Evolutionary conservation across 352 stramenopile genomes (phyloP), one percentile per base, ranked within the genome.

Genomic region (Achlya hypogyna): DNA sequence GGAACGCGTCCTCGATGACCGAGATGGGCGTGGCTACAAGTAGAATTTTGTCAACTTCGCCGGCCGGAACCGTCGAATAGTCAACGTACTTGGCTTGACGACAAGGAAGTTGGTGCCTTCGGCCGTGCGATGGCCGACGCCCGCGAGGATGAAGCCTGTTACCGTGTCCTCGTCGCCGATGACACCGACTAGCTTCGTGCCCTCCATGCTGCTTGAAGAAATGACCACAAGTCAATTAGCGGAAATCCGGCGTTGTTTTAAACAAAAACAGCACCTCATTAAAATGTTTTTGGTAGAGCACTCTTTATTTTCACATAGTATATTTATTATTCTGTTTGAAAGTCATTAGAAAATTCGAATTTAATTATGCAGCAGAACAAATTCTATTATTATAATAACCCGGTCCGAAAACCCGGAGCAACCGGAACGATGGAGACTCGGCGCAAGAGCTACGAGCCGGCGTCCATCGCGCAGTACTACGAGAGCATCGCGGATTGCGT

Each of bases 41-140:
- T n/a, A 16, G 5, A n/a, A 34, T 43, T 56, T 56, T n/a, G n/a
- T 52, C 27, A 58, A 14, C 22, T 22, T 5, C 20, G 49, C 27
- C 22, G 51, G 40, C 27, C n/a, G n/a, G n/a, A n/a, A n/a, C n/a
- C n/a, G n/a, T n/a, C n/a, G n/a, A n/a, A n/a, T n/a, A n/a, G n/a
- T n/a, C 43, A 68, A 87, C 69, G 78, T 83, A 88, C 96, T 88
- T 14, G 84, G 78, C 71, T 98, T 98, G 47, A 99, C 96, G 62
- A 98, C 95, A 34, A 99, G 86, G 71, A 98, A 99, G 81, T 99
- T 99, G 65, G 86, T 93, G 35, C 88, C 91, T 65, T 98, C 81
- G 38, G 93, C 87, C 38, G 92, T 98, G 66, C 96, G 86, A 73
- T 99, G 95, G 51, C 96, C 96, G 29, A 98, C 77, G 59, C 96